Conservation (phyloP, 371 early-diverging fungal species). For the Rhizopus microsporus region DNA sequence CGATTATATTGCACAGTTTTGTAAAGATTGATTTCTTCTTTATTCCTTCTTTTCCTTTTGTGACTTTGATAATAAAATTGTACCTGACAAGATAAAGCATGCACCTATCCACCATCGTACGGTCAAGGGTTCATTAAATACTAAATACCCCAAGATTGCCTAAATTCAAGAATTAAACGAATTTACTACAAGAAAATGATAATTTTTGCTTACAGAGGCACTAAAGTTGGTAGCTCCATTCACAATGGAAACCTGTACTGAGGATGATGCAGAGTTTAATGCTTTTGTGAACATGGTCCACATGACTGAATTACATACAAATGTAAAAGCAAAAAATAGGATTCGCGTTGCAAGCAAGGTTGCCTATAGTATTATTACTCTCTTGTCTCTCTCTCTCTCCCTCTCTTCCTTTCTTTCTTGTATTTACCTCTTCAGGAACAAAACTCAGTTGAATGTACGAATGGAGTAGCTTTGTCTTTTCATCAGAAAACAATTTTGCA, state of each 20-base stretch:
- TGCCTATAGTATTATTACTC: slow-evolving; percentile 15
- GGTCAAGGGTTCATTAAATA: slow-evolving; percentile 71
- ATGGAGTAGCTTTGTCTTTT: slow-evolving; percentile 43
- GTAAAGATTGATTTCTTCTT: slow-evolving; percentile 1
- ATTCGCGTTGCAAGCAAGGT: slow-evolving; percentile 49
- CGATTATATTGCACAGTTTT: slow-evolving; percentile 17
- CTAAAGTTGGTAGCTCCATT: slow-evolving; percentile 77
- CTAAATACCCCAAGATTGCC: slow-evolving; percentile 66
- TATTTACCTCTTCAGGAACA: slow-evolving; percentile 27
- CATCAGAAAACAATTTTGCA: slow-evolving; percentile 72
- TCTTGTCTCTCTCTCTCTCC: neutral
- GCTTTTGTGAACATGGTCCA: slow-evolving; percentile 84
- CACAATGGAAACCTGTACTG: slow-evolving; percentile 69
- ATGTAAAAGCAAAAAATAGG: slow-evolving; percentile 58
- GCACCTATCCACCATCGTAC: slow-evolving; percentile 81
- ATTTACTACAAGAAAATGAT: neutral
- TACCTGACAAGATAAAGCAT: slow-evolving; percentile 66
- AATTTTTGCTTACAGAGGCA: slow-evolving; percentile 52
- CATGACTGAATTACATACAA: slow-evolving; percentile 75
- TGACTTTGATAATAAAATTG: slow-evolving; percentile 50
- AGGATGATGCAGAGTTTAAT: slow-evolving; percentile 66
- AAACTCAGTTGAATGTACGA: slow-evolving; percentile 14
- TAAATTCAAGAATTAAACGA: slow-evolving; percentile 15
- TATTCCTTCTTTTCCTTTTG: slow-evolving; percentile 27
- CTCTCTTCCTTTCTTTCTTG: neutral